These are phyloP conservation scores for Scolecobasidium constrictum DNA, from an alignment of 2,329 filamentous ascomycete genomes.

Conservation along the genomic window DNA sequence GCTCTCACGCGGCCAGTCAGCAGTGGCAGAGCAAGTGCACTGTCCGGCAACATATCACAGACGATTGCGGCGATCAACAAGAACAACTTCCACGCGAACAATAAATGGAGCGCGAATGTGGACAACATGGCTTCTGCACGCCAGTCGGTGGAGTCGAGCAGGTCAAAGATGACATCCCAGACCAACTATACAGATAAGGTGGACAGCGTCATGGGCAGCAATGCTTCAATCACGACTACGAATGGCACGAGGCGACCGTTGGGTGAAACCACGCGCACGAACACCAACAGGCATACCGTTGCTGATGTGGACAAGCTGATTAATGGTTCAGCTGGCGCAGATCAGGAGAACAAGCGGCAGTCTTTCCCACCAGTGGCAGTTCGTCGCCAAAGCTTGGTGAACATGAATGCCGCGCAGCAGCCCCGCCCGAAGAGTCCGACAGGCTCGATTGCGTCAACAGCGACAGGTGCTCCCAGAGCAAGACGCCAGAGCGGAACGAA, in stretches of 20 bases:
- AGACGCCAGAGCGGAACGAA: background rate
- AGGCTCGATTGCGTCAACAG: background rate
- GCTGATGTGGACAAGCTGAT: slow-evolving; percentile 1
- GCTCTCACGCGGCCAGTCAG: slow-evolving; percentile 2
- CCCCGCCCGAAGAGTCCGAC: slow-evolving; percentile 3
- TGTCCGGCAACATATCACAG: slow-evolving; percentile 2
- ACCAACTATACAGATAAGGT: background rate
- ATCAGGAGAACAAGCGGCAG: background rate
- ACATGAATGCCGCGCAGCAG: background rate
- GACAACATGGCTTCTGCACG: background rate
- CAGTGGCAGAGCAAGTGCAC: slow-evolving; percentile 1
- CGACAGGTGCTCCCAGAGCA: background rate
- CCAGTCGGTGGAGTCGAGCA: background rate
- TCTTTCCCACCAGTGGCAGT: background rate
- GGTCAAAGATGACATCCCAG: background rate
- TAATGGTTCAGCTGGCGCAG: background rate
- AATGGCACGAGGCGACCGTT: background rate
- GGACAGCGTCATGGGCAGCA: background rate
- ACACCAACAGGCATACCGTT: background rate
- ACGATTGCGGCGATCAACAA: slow-evolving; percentile 8
- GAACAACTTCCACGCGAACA: slow-evolving; percentile 2
- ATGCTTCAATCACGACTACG: background rate
- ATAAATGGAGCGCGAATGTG: background rate
- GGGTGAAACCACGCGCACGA: background rate
- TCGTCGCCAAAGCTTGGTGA: background rate